A percentile compares a stretch with the other conserved stretches of the same genome.
These are phyloP conservation scores for Exserohilum rostratum DNA, from an alignment of 2,329 filamentous ascomycete species.

Conservation along the genomic window DNA sequence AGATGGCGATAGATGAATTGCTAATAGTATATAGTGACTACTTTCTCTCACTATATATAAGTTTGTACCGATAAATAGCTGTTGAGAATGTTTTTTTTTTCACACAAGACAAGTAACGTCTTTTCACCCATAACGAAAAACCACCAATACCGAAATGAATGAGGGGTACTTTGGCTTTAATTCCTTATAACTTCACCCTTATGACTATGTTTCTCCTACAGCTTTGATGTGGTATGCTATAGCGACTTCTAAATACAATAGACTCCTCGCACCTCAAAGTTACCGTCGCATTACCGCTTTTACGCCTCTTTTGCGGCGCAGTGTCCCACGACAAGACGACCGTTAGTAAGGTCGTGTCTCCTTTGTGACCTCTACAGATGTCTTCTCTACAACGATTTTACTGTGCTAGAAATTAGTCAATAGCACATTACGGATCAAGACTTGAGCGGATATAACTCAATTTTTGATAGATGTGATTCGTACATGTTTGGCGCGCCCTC, in stretches of 20 bases:
- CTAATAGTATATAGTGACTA: no score
- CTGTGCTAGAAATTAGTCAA: no score
- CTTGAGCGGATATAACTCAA: background rate
- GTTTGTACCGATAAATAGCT: no score
- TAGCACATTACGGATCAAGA: background rate
- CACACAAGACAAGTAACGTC: slow-evolving; percentile 39
- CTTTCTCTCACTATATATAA: no score
- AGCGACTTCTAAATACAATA: background rate
- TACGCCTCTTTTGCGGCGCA: background rate
- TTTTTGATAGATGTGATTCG: background rate
- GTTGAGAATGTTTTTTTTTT: no score
- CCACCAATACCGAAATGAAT: background rate
- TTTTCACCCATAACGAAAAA: background rate
- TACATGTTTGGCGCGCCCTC: background rate
- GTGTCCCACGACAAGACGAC: background rate
- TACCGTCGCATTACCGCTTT: background rate
- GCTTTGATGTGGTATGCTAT: background rate
- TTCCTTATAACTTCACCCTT: background rate
- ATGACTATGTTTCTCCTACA: background rate
- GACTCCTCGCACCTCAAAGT: background rate
- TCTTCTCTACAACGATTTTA: no score
- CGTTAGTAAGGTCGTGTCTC: background rate
- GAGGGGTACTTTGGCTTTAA: background rate
- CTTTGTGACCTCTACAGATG: background rate
- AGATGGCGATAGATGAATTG: no score